Evolutionary conservation across 805 yeast species (phyloP).

Genomic region (Kuraishia piskuri): DNA sequence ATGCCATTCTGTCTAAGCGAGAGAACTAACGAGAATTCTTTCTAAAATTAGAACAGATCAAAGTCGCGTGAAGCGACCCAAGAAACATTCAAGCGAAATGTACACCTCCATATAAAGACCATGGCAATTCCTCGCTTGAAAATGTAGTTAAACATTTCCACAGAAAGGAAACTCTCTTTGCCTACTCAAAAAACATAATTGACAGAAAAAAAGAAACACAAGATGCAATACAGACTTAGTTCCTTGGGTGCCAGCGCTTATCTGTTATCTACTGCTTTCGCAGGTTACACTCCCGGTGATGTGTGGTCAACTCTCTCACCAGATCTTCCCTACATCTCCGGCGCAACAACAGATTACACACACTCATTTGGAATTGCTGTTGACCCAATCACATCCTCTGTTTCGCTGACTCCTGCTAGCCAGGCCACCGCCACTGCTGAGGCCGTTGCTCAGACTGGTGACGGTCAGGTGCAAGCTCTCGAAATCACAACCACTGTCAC

Average conservation of each 20-base stretch:
- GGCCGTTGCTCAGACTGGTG: conserved; percentile 25
- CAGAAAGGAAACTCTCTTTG: neutral
- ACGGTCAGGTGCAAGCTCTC: conserved; percentile 19
- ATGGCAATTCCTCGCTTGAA: neutral
- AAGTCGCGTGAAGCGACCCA: neutral
- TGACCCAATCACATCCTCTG: conserved; percentile 34
- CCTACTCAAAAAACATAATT: neutral
- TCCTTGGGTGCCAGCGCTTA: conserved; percentile 7
- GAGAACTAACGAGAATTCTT: neutral
- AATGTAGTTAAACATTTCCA: neutral
- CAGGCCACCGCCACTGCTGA: conserved; percentile 18
- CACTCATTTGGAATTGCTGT: conserved; percentile 63
- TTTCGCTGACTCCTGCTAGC: conserved; percentile 19
- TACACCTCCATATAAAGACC: neutral
- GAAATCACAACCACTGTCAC: conserved; percentile 2
- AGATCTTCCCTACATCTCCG: conserved; percentile 33
- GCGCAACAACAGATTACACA: conserved; percentile 48
- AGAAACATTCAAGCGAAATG: neutral
- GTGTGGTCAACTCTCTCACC: conserved; percentile 69
- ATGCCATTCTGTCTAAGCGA: neutral
- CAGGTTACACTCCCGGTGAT: conserved; percentile 49
- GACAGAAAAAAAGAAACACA: neutral
- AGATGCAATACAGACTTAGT: neutral
- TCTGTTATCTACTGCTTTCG: conserved; percentile 27
- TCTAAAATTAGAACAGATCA: neutral